phyloP scores from a whole-genome alignment of 768 basidiomycete genomes.

The Suillus spraguei region DNA sequence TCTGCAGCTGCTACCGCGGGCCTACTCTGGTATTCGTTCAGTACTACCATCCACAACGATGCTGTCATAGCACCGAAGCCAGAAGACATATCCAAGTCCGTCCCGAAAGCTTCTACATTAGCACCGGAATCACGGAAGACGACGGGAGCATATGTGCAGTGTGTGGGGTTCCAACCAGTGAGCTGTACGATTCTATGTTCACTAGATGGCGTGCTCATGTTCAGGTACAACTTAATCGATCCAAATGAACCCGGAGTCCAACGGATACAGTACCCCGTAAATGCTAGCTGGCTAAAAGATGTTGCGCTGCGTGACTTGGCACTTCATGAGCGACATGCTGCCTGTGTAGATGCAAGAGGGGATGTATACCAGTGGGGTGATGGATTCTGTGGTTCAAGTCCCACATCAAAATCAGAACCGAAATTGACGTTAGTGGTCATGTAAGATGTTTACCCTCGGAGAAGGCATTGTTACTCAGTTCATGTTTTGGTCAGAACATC shows the following conservation, averaged over 20 bases:
- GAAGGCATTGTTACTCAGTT: neutral
- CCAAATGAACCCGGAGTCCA: constrained; percentile 42
- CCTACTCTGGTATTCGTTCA: constrained; percentile 41
- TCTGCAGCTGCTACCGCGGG: constrained; percentile 38
- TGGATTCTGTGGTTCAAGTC: constrained; percentile 49
- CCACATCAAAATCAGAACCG: constrained; percentile 33
- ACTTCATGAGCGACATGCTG: constrained; percentile 66
- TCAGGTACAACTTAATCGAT: constrained; percentile 49
- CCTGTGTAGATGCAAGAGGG: constrained; percentile 77
- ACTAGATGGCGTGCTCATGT: constrained; percentile 8
- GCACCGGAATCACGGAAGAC: constrained; percentile 24
- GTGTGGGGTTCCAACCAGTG: constrained; percentile 82
- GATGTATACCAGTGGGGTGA: constrained; percentile 87
- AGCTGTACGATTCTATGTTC: constrained; percentile 19
- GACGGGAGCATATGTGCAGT: constrained; percentile 46
- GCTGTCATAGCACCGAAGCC: constrained; percentile 17
- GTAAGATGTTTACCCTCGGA: constrained; percentile 36
- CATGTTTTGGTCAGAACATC: constrained; percentile 56
- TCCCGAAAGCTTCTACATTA: constrained; percentile 15
- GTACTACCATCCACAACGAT: constrained; percentile 40
- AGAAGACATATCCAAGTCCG: constrained; percentile 8
- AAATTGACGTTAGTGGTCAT: constrained; percentile 64
- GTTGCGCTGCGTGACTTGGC: constrained; percentile 75
- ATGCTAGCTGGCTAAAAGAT: constrained; percentile 61
- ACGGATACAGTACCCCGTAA: constrained; percentile 49